phyloP scores from a whole-genome alignment of 345 rosid species.

The Citrus medica region DNA sequence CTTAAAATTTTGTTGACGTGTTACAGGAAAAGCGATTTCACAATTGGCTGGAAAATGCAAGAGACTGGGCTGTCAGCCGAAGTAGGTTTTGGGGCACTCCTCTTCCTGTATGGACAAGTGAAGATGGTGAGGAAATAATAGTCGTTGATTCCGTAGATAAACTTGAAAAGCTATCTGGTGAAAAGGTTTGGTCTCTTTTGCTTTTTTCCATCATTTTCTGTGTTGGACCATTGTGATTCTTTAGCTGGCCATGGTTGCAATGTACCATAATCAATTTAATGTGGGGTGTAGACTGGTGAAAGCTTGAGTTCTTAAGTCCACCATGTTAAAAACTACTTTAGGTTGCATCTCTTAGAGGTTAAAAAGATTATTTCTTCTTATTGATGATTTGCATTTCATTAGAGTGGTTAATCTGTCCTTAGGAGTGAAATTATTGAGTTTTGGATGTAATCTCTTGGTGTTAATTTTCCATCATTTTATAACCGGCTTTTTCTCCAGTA shows the following conservation, averaged over 20 bases:
- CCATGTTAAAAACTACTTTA: neutral
- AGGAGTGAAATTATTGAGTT: too few species aligned
- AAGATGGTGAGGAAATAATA: conserved; percentile 71
- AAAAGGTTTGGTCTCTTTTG: conserved; percentile 47
- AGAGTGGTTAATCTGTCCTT: neutral
- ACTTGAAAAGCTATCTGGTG: conserved; percentile 92
- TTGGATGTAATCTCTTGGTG: neutral
- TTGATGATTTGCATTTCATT: neutral
- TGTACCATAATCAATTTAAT: neutral
- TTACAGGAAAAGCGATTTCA: conserved; percentile 92
- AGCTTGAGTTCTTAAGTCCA: neutral
- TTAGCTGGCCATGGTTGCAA: neutral
- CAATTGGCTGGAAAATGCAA: conserved; percentile 98
- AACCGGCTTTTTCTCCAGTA: neutral
- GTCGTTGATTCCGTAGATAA: conserved; percentile 82
- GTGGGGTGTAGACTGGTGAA: neutral
- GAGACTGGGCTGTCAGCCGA: conserved; percentile 99
- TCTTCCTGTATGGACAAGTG: conserved; percentile 90
- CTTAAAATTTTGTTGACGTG: conserved; percentile 7
- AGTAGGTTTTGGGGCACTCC: conserved; percentile 99
- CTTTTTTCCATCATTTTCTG: neutral
- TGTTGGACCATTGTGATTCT: neutral
- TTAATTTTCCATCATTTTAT: neutral
- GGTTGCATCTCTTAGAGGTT: neutral
- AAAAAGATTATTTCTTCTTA: neutral